These are phyloP conservation scores for Lasiodiplodia gonubiensis DNA, from an alignment of 2,329 filamentous ascomycete genomes.

Conservation along the genomic window DNA sequence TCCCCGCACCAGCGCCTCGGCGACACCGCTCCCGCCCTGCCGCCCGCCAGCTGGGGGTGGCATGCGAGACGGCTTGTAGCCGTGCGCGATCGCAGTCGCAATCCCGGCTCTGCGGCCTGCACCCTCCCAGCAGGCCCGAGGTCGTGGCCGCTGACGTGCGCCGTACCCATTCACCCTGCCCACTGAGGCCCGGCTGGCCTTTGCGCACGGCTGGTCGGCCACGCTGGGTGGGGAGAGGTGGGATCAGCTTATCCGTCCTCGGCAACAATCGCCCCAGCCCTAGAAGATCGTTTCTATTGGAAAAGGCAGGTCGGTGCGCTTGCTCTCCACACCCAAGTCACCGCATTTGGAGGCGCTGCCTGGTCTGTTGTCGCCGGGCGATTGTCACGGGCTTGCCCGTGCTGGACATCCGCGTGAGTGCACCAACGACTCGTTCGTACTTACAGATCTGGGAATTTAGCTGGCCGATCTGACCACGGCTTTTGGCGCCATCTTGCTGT, in stretches of 20 bases:
- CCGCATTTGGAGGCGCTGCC: slow-evolving; percentile 1
- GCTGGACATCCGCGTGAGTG: neutral
- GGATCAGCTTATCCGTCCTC: slow-evolving; percentile 19
- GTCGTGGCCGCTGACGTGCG: slow-evolving; percentile 19
- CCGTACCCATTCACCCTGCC: slow-evolving; percentile 2
- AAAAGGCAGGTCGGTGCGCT: slow-evolving; percentile 18
- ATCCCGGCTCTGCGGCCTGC: neutral
- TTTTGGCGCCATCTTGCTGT: neutral
- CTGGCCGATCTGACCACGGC: slow-evolving; percentile 2
- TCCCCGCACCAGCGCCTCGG: slow-evolving; percentile 11
- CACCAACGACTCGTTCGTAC: slow-evolving; percentile 1
- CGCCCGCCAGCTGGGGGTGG: neutral
- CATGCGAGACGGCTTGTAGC: neutral
- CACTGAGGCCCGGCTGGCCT: slow-evolving; percentile 9
- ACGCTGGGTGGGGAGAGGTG: slow-evolving; percentile 17
- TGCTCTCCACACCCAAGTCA: slow-evolving; percentile 17
- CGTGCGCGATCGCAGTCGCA: slow-evolving; percentile 5
- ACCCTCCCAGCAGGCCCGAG: neutral
- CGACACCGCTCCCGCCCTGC: slow-evolving; percentile 15
- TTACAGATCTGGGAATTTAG: neutral
- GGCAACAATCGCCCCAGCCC: slow-evolving; percentile 25
- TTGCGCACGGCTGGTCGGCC: slow-evolving; percentile 13
- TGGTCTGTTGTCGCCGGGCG: neutral
- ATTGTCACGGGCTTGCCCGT: neutral
- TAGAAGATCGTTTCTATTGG: slow-evolving; percentile 23